These are phyloP conservation scores for Malassezia nana DNA, from an alignment of 1,284 basidiomycete species.

Conservation along the genomic window DNA sequence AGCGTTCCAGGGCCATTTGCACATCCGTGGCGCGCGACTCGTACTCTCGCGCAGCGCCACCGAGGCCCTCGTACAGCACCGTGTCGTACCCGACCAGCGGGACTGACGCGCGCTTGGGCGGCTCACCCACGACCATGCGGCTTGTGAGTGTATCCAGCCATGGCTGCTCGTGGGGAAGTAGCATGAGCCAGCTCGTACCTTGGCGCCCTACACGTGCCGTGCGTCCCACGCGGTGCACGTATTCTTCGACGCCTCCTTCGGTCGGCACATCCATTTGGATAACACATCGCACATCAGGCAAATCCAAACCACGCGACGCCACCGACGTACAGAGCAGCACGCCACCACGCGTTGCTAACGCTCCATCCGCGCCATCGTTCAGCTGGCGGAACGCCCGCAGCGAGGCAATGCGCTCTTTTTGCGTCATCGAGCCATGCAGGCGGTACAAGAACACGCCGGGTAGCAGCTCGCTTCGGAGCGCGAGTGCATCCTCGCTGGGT, in stretches of 20 bases:
- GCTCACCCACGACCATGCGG: constrained; percentile 55
- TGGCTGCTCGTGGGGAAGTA: constrained; percentile 70
- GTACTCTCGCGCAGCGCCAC: constrained; percentile 60
- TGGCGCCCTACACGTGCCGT: constrained; percentile 85
- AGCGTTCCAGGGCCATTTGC: constrained; percentile 86
- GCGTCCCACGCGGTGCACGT: constrained; percentile 89
- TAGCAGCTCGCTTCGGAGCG: constrained; percentile 57
- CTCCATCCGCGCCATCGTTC: background rate
- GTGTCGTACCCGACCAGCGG: constrained; percentile 19
- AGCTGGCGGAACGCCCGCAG: constrained; percentile 65
- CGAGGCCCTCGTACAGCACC: constrained; percentile 60
- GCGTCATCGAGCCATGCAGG: constrained; percentile 85
- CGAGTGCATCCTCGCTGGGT: constrained; percentile 26
- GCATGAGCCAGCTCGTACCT: constrained; percentile 84
- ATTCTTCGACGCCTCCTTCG: constrained; percentile 90
- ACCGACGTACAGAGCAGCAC: constrained; percentile 91
- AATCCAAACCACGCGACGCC: constrained; percentile 90
- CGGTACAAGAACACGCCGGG: constrained; percentile 66
- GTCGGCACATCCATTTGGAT: constrained; percentile 95
- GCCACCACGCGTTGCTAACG: constrained; percentile 44
- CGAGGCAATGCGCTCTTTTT: constrained; percentile 68
- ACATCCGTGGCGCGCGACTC: constrained; percentile 89
- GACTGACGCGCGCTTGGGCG: constrained; percentile 11
- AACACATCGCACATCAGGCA: constrained; percentile 86
- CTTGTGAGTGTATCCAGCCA: constrained; percentile 81